A percentile compares a stretch with the other conserved stretches of the same genome.
Conservation (phyloP, 257 asterid species). For the Solanum raphanifolium region DNA sequence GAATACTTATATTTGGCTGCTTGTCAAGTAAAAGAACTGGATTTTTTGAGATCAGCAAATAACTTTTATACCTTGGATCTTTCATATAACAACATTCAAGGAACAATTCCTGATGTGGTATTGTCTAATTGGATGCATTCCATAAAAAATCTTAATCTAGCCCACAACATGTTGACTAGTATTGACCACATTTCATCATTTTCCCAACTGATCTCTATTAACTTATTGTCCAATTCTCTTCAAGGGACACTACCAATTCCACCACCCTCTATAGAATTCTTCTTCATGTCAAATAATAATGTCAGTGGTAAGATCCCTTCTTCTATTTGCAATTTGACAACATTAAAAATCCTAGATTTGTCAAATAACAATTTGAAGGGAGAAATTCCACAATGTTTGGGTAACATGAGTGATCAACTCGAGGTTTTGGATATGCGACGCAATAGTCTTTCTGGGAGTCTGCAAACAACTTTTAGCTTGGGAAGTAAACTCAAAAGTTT, state of each 20-base stretch:
- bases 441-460: constrained; percentile 4
- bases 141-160: neutral
- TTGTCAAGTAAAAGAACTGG: neutral
- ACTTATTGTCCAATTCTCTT: neutral
- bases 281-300: constrained; percentile 1
- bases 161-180: neutral
- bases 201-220: neutral
- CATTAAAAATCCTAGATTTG: neutral
- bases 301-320: constrained; percentile 7
- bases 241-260: constrained; percentile 1
- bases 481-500: neutral
- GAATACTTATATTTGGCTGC: neutral
- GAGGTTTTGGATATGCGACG: neutral
- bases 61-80: neutral
- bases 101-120: neutral
- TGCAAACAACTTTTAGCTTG: neutral
- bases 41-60: neutral
- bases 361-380: constrained; percentile 7
- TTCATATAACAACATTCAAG: neutral
- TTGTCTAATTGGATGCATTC: neutral
- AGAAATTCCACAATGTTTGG: constrained; percentile 8
- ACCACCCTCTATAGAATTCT: neutral
- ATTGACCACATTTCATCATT: neutral
- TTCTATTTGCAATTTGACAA: neutral
- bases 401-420: neutral